A percentile compares a stretch with the other conserved stretches of the same genome.
Conservation (phyloP, 2,329 filamentous ascomycete species). For the Ampelomyces quisqualis region DNA sequence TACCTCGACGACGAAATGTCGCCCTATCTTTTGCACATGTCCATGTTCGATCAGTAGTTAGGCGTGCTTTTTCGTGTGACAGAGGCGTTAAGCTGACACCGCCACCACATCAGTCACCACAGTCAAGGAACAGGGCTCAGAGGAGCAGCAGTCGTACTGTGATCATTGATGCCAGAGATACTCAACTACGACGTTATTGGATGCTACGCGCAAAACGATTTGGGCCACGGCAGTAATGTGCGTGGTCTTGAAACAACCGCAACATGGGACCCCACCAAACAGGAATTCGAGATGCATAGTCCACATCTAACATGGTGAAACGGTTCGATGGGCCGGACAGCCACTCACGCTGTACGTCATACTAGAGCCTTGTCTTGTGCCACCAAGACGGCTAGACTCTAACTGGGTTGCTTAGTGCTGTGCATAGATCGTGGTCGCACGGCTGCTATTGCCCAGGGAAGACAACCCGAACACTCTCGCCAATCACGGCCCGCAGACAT, state of each 20-base stretch:
- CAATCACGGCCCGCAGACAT: conserved; percentile 55
- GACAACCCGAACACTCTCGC: conserved; percentile 37
- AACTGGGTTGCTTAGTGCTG: conserved; percentile 10
- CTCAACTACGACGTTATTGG: conserved; percentile 54
- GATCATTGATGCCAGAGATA: conserved; percentile 53
- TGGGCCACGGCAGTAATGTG: conserved; percentile 57
- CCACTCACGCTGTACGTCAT: conserved; percentile 51
- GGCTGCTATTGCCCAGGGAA: conserved; percentile 48
- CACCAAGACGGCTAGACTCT: conserved; percentile 1
- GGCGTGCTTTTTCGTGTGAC: conserved; percentile 20
- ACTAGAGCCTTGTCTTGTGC: neutral
- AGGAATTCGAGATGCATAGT: conserved; percentile 54
- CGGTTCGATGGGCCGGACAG: conserved; percentile 54
- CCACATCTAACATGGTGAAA: conserved; percentile 59
- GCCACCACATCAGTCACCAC: conserved; percentile 41
- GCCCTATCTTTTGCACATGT: conserved; percentile 54
- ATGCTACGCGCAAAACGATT: conserved; percentile 55
- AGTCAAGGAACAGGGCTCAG: conserved; percentile 53
- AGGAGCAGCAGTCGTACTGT: conserved; percentile 52
- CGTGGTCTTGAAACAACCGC: conserved; percentile 53
- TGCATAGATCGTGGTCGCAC: conserved; percentile 53
- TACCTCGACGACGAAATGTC: conserved; percentile 57
- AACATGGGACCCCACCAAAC: conserved; percentile 48
- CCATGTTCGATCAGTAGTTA: conserved; percentile 50
- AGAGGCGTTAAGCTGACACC: conserved; percentile 19